Conservation (phyloP, 1,284 basidiomycete genomes). For the Somion occarium region DNA sequence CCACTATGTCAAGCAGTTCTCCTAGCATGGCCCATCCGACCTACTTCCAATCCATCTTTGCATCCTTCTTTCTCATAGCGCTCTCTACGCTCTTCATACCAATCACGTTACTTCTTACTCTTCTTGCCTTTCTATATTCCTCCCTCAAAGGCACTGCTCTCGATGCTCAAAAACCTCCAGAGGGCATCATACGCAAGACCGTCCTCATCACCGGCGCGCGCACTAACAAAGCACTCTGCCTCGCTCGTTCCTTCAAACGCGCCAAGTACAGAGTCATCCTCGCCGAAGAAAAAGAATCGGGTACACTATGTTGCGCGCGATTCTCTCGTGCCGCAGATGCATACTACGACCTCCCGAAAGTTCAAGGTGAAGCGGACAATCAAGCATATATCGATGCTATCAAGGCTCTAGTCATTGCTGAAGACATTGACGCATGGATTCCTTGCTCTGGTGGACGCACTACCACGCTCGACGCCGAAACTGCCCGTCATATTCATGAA, state of each 20-base stretch:
- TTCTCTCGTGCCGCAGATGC: slow-evolving; percentile 16
- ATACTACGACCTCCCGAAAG: slow-evolving; percentile 12
- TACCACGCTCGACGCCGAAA: slow-evolving; percentile 15
- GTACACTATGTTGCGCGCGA: slow-evolving; percentile 11
- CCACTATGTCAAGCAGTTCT: too few species aligned
- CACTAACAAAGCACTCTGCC: slow-evolving; percentile 16
- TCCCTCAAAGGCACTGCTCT: slow-evolving; percentile 3
- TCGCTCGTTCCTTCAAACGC: slow-evolving; percentile 17
- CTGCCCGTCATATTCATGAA: slow-evolving; percentile 9
- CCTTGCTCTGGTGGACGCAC: slow-evolving; percentile 16
- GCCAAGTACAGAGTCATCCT: slow-evolving; percentile 13
- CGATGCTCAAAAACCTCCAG: not conserved
- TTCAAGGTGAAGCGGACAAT: not conserved
- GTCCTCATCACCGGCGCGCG: slow-evolving; percentile 16
- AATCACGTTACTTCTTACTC: slow-evolving; percentile 7
- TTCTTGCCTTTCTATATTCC: not conserved
- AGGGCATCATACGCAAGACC: not conserved
- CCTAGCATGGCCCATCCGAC: slow-evolving; percentile 1
- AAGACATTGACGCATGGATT: slow-evolving; percentile 14
- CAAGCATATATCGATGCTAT: slow-evolving; percentile 12
- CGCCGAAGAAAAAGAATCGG: slow-evolving; percentile 15
- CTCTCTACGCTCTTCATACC: slow-evolving; percentile 7
- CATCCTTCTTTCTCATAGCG: slow-evolving; percentile 1
- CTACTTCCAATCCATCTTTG: slow-evolving; percentile 6
- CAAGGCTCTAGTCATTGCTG: slow-evolving; percentile 8